A percentile compares a stretch with the other conserved stretches of the same genome.
These are phyloP conservation scores for Pichia sp. DNA, from an alignment of 1,139 yeast genomes.

Conservation along the genomic window DNA sequence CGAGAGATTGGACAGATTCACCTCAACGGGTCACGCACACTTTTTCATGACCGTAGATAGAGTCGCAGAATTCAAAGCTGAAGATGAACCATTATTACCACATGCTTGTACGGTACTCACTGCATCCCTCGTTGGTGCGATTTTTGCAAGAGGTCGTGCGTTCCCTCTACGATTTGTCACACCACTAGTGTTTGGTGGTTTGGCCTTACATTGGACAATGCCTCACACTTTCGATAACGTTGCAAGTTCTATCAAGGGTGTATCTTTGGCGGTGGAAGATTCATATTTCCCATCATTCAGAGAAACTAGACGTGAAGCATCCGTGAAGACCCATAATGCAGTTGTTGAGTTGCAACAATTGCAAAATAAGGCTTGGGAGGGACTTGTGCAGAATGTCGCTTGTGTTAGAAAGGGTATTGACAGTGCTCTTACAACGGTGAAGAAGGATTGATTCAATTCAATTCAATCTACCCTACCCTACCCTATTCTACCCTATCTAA, in stretches of 20 bases:
- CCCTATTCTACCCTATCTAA: not conserved
- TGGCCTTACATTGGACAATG: constrained; percentile 30
- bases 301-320: constrained; percentile 17
- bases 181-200: constrained; percentile 44
- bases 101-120: constrained; percentile 48
- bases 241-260: constrained; percentile 16
- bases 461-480: not conserved
- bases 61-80: constrained; percentile 24
- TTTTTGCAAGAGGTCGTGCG: constrained; percentile 39
- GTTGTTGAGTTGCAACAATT: constrained; percentile 1
- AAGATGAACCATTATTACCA: constrained; percentile 42
- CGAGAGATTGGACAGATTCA: constrained; percentile 41
- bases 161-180: constrained; percentile 43
- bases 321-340: not conserved
- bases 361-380: constrained; percentile 9
- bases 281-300: constrained; percentile 30
- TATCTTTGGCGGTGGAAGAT: constrained; percentile 21
- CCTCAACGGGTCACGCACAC: constrained; percentile 40
- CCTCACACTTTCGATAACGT: constrained; percentile 32
- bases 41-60: constrained; percentile 25
- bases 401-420: constrained; percentile 5
- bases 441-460: constrained; percentile 5
- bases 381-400: constrained; percentile 10
- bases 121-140: constrained; percentile 48
- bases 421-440: constrained; percentile 1